phyloP scores from a whole-genome alignment of 2,329 filamentous ascomycete genomes.

The Apiospora saccharicola region DNA sequence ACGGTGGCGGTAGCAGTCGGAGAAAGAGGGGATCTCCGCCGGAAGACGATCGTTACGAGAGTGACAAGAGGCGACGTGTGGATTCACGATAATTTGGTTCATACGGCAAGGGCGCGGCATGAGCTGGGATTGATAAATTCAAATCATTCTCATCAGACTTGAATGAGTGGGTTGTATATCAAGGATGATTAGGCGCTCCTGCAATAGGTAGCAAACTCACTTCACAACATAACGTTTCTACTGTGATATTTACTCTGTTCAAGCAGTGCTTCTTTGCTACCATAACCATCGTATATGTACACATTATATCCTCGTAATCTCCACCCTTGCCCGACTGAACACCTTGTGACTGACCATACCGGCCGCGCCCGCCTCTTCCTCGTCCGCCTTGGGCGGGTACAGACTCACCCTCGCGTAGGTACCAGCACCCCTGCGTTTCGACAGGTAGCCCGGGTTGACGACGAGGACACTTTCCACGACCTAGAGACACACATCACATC shows the following conservation, averaged over 20 bases:
- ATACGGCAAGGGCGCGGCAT: background rate
- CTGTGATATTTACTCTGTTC: background rate
- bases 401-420: constrained; percentile 85
- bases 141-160: background rate
- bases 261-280: background rate
- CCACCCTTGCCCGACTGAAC: constrained; percentile 84
- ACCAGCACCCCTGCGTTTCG: constrained; percentile 83
- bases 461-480: constrained; percentile 89
- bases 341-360: constrained; percentile 75
- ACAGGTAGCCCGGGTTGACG: constrained; percentile 88
- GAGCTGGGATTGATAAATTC: background rate
- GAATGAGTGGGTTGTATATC: background rate
- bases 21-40: constrained; percentile 67
- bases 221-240: background rate
- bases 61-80: constrained; percentile 67
- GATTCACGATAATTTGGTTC: constrained; percentile 48
- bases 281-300: background rate
- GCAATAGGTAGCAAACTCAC: background rate
- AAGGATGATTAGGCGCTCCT: too few relatives aligned
- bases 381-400: constrained; percentile 66
- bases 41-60: constrained; percentile 61
- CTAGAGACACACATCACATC: constrained; percentile 51
- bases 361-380: constrained; percentile 62
- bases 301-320: constrained; percentile 78
- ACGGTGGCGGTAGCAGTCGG: constrained; percentile 56